A percentile compares a stretch with the other conserved stretches of the same genome.
Conservation (phyloP, 129 eudicot genomes). For the Pulicaria dysenterica region DNA sequence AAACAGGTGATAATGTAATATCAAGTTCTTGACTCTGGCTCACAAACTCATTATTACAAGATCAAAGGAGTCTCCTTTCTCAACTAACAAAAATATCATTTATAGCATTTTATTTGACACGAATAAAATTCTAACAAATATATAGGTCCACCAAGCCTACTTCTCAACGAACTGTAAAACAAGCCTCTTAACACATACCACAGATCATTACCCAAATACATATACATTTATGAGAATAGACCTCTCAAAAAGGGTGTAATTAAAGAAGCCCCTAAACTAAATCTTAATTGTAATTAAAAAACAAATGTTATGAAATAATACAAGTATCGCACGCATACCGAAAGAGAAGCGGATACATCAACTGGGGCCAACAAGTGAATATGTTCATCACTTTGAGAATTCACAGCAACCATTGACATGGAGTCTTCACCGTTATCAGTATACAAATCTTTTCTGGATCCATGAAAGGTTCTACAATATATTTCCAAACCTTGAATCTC, state of each 20-base stretch:
- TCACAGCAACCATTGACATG: slow-evolving; percentile 36
- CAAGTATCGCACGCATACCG: slow-evolving; percentile 55
- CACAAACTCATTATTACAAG: not conserved
- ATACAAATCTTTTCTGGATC: slow-evolving; percentile 33
- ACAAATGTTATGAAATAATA: slow-evolving; percentile 16
- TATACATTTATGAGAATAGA: not conserved
- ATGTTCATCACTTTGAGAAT: slow-evolving; percentile 37
- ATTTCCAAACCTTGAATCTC: slow-evolving; percentile 86
- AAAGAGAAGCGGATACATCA: slow-evolving; percentile 68
- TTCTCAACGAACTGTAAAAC: slow-evolving; percentile 3
- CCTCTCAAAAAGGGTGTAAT: slow-evolving; percentile 2
- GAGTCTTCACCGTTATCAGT: slow-evolving; percentile 37
- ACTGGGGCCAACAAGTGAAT: slow-evolving; percentile 67
- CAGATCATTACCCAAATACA: slow-evolving; percentile 1
- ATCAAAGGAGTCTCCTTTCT: not conserved
- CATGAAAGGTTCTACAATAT: slow-evolving; percentile 54
- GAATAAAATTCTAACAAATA: not conserved
- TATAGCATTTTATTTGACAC: not conserved
- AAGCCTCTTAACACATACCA: slow-evolving; percentile 1
- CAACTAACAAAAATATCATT: not conserved
- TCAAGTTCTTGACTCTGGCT: not conserved
- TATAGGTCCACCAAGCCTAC: slow-evolving; percentile 8
- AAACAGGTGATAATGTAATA: not conserved
- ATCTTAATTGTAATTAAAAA: slow-evolving; percentile 12
- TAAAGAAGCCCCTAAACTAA: not conserved